phyloP scores from a whole-genome alignment of 495 filamentous ascomycete species.

The Hyphodiscus hymeniophilus region DNA sequence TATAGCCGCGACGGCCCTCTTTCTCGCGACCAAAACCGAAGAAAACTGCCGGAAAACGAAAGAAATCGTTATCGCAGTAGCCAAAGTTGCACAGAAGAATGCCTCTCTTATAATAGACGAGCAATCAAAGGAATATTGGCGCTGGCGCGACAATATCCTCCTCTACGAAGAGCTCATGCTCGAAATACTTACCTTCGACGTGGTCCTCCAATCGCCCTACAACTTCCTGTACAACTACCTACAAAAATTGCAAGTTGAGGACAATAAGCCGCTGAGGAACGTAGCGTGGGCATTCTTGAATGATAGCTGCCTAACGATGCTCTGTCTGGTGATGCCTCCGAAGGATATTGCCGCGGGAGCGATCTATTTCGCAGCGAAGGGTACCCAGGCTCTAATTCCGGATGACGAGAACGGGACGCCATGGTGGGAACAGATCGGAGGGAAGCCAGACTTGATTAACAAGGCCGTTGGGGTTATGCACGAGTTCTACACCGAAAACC shows the following conservation, averaged over 20 bases:
- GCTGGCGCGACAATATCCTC: slow-evolving; percentile 88
- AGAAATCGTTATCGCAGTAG: slow-evolving; percentile 85
- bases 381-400: slow-evolving; percentile 59
- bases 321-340: slow-evolving; percentile 75
- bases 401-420: slow-evolving; percentile 65
- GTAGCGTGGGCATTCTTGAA: slow-evolving; percentile 89
- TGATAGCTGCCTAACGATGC: slow-evolving; percentile 71
- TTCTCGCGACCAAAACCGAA: slow-evolving; percentile 93
- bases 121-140: slow-evolving; percentile 94
- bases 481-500: slow-evolving; percentile 67
- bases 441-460: slow-evolving; percentile 53
- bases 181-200: slow-evolving; percentile 88
- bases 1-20: slow-evolving; percentile 81
- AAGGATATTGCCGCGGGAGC: slow-evolving; percentile 76
- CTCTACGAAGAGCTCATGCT: slow-evolving; percentile 85
- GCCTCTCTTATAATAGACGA: slow-evolving; percentile 80
- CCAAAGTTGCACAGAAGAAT: slow-evolving; percentile 91
- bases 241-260: slow-evolving; percentile 54
- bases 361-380: slow-evolving; percentile 73
- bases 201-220: slow-evolving; percentile 81
- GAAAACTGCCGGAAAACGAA: slow-evolving; percentile 92
- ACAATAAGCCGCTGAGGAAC: slow-evolving; percentile 70
- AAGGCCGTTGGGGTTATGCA: slow-evolving; percentile 61
- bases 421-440: slow-evolving; percentile 76
- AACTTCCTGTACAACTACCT: slow-evolving; percentile 71